These are phyloP conservation scores for Trichoderma asperellum DNA, from an alignment of 2,329 filamentous ascomycete genomes.

Conservation along the genomic window DNA sequence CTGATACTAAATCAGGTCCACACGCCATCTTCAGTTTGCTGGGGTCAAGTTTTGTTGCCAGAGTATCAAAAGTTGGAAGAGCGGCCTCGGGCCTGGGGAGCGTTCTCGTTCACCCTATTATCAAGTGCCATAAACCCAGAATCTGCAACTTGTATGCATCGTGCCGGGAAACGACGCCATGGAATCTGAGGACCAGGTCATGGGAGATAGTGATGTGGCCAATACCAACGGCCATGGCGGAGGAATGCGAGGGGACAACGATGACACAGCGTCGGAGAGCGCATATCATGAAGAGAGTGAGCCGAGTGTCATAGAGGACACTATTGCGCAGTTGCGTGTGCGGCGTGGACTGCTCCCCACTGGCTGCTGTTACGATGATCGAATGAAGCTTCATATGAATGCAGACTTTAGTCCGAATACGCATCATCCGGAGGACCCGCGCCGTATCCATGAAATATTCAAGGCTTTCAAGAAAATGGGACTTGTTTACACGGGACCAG, in stretches of 20 bases:
- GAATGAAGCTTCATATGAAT: constrained; percentile 96
- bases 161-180: constrained; percentile 39
- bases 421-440: constrained; percentile 91
- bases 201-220: constrained; percentile 45
- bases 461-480: constrained; percentile 82
- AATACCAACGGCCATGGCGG: constrained; percentile 34
- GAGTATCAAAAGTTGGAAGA: background rate
- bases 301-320: constrained; percentile 44
- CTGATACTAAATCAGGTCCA: constrained; percentile 12
- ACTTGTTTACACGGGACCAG: constrained; percentile 68
- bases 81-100: background rate
- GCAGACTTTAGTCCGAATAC: constrained; percentile 73
- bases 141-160: background rate
- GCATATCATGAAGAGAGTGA: constrained; percentile 44
- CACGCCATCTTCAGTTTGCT: background rate
- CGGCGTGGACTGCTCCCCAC: constrained; percentile 64
- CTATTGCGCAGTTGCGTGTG: constrained; percentile 45
- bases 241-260: constrained; percentile 34
- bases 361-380: constrained; percentile 85
- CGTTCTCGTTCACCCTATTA: background rate
- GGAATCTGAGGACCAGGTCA: constrained; percentile 51
- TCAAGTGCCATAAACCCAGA: background rate
- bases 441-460: constrained; percentile 91
- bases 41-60: background rate
- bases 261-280: constrained; percentile 42